These are phyloP conservation scores for Aphanocladium album DNA, from an alignment of 2,329 filamentous ascomycete genomes.

Conservation along the genomic window DNA sequence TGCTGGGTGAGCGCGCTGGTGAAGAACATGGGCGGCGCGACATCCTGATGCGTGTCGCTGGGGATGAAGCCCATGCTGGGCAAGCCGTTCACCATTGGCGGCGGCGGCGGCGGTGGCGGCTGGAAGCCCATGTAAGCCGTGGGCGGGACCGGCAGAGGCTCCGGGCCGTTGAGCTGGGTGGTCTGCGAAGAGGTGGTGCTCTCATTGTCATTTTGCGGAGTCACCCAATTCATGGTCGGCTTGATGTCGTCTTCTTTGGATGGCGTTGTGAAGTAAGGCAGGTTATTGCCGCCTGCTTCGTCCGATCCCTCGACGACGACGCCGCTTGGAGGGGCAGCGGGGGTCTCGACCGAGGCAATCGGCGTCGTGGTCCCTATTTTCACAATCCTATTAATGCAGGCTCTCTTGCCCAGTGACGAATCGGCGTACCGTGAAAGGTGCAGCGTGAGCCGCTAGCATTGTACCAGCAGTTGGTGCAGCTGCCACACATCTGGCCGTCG, in stretches of 20 bases:
- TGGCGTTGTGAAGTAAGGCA: background rate
- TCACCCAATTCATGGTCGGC: background rate
- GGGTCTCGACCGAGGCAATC: background rate
- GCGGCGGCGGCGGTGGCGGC: slow-evolving; percentile 22
- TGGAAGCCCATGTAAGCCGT: slow-evolving; percentile 5
- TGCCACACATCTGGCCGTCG: slow-evolving; percentile 56
- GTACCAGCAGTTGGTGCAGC: slow-evolving; percentile 60
- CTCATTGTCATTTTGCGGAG: background rate
- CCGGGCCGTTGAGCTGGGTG: background rate
- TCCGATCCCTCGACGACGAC: background rate
- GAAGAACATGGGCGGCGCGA: slow-evolving; percentile 34
- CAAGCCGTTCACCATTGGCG: slow-evolving; percentile 18
- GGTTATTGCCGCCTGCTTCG: background rate
- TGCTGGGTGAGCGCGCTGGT: slow-evolving; percentile 18
- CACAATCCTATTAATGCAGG: background rate
- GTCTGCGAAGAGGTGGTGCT: background rate
- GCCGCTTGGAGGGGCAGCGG: background rate
- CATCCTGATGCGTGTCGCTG: slow-evolving; percentile 18
- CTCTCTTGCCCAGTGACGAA: no score
- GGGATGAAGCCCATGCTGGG: background rate
- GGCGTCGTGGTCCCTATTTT: background rate
- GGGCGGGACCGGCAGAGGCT: background rate
- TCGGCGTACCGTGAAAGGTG: slow-evolving; percentile 50
- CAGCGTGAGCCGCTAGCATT: slow-evolving; percentile 56
- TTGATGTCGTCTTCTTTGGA: background rate